Base-by-base conservation (phyloP, 768 basidiomycete species). In the Lentinula aciculospora region DNA sequence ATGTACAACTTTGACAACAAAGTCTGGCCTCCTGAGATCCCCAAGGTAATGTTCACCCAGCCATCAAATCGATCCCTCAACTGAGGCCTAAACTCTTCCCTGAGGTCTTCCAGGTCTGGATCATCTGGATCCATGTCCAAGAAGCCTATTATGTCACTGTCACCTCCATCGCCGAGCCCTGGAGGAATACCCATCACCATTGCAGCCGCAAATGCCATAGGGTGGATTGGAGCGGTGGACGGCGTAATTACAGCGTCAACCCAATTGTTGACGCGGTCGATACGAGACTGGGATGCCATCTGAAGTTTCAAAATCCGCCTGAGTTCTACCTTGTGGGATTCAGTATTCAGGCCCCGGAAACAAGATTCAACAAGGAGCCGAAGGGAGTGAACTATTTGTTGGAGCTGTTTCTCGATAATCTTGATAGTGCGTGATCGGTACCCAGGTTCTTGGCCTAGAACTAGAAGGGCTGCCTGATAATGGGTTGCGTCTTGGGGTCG, bases 11-110 rank as follows among this genome's bases (percentile, higher is more conserved):
- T 77, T 13, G 66, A 47, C 46, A 84, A 59, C 4, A 80, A 48
- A 0, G 54, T 50, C 3, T 64, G 45, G 0, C 77, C 76, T 12
- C 76, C 81, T 60, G 71, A 77, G 50, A 82, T 65, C 5, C 63
- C 53, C 28, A 59, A 45, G 7, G 73, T 76, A 0, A 76, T 66
- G 10, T 74, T 71, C 13, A 71, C 64, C 86, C 86, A 89, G 10
- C 80, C 80, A 27, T 81, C 77, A 37, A 88, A 81, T 3, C 83
- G 76, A 27, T 72, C 73, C 65, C 81, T 81, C 61, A 86, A 65
- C 59, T 75, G 74, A 0, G 86, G 86, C 56, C 80, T 71, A 40
- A 82, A 83, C 66, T 86, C 83, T 37, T 85, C 84, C 48, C 78
- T 71, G 47, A 87, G 53, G 42, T 86, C 85, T 25, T 84, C 84